These are phyloP conservation scores for Papilionanthe hybrid DNA, from an alignment of 116 monocot genomes.

Conservation along the genomic window DNA sequence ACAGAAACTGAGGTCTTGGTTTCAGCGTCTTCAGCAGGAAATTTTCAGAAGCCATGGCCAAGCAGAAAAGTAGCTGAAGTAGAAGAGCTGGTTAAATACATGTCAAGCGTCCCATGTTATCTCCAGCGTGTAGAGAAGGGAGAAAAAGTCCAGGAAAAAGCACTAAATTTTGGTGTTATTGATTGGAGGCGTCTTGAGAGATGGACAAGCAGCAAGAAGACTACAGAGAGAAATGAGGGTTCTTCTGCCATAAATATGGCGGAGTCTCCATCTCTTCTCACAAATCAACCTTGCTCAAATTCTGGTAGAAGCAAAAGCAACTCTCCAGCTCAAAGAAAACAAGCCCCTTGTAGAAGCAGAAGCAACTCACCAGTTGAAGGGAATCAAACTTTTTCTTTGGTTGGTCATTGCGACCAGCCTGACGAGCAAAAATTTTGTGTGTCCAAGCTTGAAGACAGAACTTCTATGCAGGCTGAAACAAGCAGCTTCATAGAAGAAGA, in stretches of 20 bases:
- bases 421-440: neutral
- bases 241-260: neutral
- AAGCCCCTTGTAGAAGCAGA: neutral
- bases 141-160: conserved; percentile 29
- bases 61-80: conserved; percentile 16
- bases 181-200: conserved; percentile 47
- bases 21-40: neutral
- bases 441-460: neutral
- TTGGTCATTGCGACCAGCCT: neutral
- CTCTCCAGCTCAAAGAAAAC: conserved; percentile 3
- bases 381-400: neutral
- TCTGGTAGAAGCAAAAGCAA: neutral
- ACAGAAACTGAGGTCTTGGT: conserved; percentile 1
- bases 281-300: neutral
- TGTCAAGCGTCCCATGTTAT: conserved; percentile 32
- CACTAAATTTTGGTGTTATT: conserved; percentile 46
- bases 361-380: neutral
- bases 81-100: conserved; percentile 32
- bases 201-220: conserved; percentile 18
- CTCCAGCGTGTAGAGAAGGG: conserved; percentile 16
- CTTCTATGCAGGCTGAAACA: neutral
- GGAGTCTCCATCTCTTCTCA: neutral
- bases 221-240: neutral
- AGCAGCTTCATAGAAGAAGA: neutral
- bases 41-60: conserved; percentile 34